Base-by-base conservation (phyloP, 2,329 filamentous ascomycete species). In the Xylaria sp. region DNA sequence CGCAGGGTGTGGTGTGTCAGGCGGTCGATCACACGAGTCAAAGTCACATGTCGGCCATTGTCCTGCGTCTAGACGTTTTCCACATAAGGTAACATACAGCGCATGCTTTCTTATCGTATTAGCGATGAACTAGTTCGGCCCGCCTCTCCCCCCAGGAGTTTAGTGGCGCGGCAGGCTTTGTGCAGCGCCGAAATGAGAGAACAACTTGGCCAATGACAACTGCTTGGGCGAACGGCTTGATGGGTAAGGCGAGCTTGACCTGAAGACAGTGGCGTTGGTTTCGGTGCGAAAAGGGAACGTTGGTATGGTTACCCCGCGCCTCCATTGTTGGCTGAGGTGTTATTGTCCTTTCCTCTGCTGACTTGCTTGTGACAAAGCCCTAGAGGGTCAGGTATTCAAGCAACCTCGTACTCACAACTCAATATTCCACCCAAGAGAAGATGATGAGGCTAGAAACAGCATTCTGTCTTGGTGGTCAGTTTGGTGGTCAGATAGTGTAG, bases 161-260 rank as follows among this genome's bases (percentile, higher is more conserved):
- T 28, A 17, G 35, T 33, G 25, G 52, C 38, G 38, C 28, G 28
- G 45, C 17, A 45, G 19, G 19, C 15, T 23, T 31, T 31, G 52
- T 21, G 58, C 58, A 35, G 21, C 38, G 45, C 38, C 37, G 33
- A 56, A 45, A 51, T 52, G 47, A 53, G 40, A 23, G 42, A 47
- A 35, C 8, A 31, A 28, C 4, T 28, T 6, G 28, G 21, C 17
- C 11, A 38, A 43, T 28, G 19, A 43, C n/a, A n/a, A n/a, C n/a
- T n/a, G n/a, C n/a, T n/a, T n/a, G n/a, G n/a, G 43, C 42, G 33
- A 42, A 50, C 28, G 11, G 46, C 17, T 17, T 12, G 7, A 38
- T 50, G 31, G 46, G 46, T 38, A 51, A 51, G 49, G 49, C 33
- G 35, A 55, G 31, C 43, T 45, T 17, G 37, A 25, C 5, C 50